Percentiles rank a stretch among this genome's conserved stretches.
phyloP scores from a whole-genome alignment of 2,329 filamentous ascomycete genomes.

The Colletotrichum coccodes region DNA sequence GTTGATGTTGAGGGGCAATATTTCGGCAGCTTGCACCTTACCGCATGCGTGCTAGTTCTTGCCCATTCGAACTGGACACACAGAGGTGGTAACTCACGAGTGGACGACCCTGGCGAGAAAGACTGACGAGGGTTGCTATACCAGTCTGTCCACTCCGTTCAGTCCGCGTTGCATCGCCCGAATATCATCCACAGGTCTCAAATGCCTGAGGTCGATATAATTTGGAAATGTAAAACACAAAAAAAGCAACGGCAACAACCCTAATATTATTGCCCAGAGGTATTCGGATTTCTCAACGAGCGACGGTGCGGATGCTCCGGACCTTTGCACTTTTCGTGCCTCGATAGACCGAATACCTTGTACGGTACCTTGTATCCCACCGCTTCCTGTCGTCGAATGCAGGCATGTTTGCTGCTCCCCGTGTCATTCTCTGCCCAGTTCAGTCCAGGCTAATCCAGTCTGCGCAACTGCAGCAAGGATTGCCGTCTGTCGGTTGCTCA shows the following conservation, averaged over 20 bases:
- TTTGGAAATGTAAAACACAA: too few relatives aligned
- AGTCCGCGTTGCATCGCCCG: not conserved
- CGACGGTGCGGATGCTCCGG: not conserved
- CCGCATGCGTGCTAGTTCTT: not conserved
- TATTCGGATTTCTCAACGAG: not conserved
- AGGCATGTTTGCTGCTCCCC: slow-evolving; percentile 3
- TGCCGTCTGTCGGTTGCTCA: slow-evolving; percentile 14
- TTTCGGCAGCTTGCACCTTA: not conserved
- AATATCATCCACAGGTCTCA: not conserved
- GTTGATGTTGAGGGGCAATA: not conserved
- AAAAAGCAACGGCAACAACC: not conserved
- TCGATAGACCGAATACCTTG: too few relatives aligned
- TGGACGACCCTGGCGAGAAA: too few relatives aligned
- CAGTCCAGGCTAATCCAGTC: not conserved
- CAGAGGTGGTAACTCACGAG: not conserved
- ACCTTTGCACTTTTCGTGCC: not conserved
- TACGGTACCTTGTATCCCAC: not conserved
- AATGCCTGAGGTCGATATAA: not conserved
- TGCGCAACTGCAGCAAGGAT: slow-evolving; percentile 14
- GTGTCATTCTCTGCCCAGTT: slow-evolving; percentile 2
- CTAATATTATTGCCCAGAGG: not conserved
- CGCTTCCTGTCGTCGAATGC: not conserved
- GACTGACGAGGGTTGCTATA: too few relatives aligned
- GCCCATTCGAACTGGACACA: not conserved
- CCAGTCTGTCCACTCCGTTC: not conserved